These are phyloP conservation scores for Gynandropsis gynandra DNA, from an alignment of 345 rosid species.

Conservation along the genomic window DNA sequence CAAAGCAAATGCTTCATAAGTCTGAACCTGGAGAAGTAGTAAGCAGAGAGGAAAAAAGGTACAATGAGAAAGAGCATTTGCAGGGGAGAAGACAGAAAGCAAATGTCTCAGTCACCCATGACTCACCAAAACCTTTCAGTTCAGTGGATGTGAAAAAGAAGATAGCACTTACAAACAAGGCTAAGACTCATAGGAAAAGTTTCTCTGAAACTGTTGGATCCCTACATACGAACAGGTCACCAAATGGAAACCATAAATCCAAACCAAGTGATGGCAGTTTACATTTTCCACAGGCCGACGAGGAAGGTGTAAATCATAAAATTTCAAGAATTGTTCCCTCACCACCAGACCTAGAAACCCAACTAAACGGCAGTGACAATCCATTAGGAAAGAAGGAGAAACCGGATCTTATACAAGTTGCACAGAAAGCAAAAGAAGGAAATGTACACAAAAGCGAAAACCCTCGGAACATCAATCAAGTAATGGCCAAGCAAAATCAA, in stretches of 20 bases:
- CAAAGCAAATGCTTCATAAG: conserved; percentile 15
- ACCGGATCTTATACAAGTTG: conserved; percentile 20
- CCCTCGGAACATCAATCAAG: conserved; percentile 36
- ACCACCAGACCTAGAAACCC: conserved; percentile 21
- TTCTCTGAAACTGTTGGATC: conserved; percentile 22
- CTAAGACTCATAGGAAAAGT: conserved; percentile 29
- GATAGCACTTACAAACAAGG: conserved; percentile 27
- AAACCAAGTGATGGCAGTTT: conserved; percentile 15
- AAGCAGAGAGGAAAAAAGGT: conserved; percentile 26
- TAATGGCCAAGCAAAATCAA: conserved; percentile 27
- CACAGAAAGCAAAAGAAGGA: conserved; percentile 24
- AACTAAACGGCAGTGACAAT: conserved; percentile 17
- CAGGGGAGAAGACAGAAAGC: conserved; percentile 26
- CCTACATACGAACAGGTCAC: conserved; percentile 22
- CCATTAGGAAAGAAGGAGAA: conserved; percentile 24
- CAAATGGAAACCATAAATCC: conserved; percentile 22
- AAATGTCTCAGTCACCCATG: conserved; percentile 22
- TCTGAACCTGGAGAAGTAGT: conserved; percentile 25
- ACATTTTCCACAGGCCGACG: conserved; percentile 6
- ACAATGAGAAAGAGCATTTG: conserved; percentile 30
- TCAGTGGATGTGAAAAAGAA: conserved; percentile 28
- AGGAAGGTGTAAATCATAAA: conserved; percentile 21
- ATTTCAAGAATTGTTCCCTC: conserved; percentile 16
- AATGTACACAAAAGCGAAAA: conserved; percentile 26
- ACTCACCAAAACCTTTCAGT: conserved; percentile 22